Percentiles rank a stretch among this genome's conserved stretches.
phyloP scores from a whole-genome alignment of 805 yeast genomes.

The Pichia manshurica region DNA sequence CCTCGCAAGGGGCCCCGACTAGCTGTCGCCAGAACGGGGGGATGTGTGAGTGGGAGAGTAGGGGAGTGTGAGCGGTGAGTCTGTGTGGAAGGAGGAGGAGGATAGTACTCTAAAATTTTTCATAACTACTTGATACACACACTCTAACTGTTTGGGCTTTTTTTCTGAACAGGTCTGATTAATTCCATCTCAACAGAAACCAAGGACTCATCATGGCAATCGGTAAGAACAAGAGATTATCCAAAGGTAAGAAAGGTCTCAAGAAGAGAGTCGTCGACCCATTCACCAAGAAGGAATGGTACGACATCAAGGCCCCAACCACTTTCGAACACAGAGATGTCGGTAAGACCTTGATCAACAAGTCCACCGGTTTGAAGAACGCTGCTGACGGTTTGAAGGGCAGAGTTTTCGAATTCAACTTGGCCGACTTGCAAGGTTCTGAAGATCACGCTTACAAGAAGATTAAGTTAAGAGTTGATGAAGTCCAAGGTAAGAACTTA shows the following conservation, averaged over 20 bases:
- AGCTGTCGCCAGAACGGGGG: no score
- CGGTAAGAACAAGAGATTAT: conserved; percentile 70
- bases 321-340: conserved; percentile 98
- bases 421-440: conserved; percentile 97
- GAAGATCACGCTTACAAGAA: conserved; percentile 99
- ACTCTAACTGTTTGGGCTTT: neutral
- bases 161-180: conserved; percentile 2
- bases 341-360: conserved; percentile 98
- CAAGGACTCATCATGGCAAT: conserved; percentile 46
- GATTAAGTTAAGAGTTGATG: conserved; percentile 96
- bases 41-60: no score
- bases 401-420: conserved; percentile 90
- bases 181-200: neutral
- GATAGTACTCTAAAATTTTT: no score
- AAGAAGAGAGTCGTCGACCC: conserved; percentile 99
- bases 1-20: no score
- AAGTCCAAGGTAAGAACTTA: conserved; percentile 97
- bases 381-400: conserved; percentile 98
- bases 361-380: conserved; percentile 95
- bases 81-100: no score
- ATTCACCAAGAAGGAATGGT: conserved; percentile 99
- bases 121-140: no score
- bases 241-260: conserved; percentile 91
- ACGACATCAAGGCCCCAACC: conserved; percentile 96
- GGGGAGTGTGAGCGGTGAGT: no score